Evolutionary conservation across 306 rosid species (phyloP).

Genomic region (Sicyos edulis): DNA sequence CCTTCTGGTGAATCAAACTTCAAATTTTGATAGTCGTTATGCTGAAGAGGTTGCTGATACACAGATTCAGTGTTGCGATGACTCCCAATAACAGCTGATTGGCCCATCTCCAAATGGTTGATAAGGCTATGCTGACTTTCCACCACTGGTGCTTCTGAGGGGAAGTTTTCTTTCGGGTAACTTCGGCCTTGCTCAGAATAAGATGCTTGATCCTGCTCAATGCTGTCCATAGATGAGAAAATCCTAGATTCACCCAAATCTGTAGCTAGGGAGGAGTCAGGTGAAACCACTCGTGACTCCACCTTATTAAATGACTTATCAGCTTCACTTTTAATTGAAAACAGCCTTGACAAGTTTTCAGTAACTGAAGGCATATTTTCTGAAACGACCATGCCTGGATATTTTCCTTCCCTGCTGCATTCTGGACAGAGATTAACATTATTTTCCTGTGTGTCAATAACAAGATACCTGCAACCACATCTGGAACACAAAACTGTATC

Average conservation of each 20-base stretch:
- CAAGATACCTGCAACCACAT: constrained; percentile 46
- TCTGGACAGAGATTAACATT: constrained; percentile 42
- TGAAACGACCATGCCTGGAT: constrained; percentile 28
- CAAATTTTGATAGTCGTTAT: constrained; percentile 34
- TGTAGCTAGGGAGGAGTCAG: constrained; percentile 31
- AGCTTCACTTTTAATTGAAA: constrained; percentile 28
- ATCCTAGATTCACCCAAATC: constrained; percentile 31
- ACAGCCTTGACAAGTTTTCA: constrained; percentile 29
- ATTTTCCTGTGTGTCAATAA: constrained; percentile 31
- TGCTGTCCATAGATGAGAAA: constrained; percentile 32
- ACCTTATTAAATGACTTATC: constrained; percentile 33
- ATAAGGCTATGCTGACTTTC: constrained; percentile 34
- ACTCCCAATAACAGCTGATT: constrained; percentile 28
- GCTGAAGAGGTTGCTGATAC: constrained; percentile 36
- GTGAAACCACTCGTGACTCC: constrained; percentile 24
- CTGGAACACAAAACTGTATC: constrained; percentile 41
- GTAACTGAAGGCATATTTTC: constrained; percentile 34
- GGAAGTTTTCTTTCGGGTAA: constrained; percentile 33
- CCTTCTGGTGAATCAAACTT: constrained; percentile 53
- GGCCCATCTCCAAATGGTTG: constrained; percentile 32
- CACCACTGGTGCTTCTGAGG: constrained; percentile 29
- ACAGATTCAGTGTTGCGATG: constrained; percentile 29
- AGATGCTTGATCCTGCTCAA: constrained; percentile 36
- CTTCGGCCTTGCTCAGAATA: constrained; percentile 34
- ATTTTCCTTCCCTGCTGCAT: constrained; percentile 43